Base-by-base conservation (phyloP, 148 eudicot genomes). In the Suaeda aralocaspica region DNA sequence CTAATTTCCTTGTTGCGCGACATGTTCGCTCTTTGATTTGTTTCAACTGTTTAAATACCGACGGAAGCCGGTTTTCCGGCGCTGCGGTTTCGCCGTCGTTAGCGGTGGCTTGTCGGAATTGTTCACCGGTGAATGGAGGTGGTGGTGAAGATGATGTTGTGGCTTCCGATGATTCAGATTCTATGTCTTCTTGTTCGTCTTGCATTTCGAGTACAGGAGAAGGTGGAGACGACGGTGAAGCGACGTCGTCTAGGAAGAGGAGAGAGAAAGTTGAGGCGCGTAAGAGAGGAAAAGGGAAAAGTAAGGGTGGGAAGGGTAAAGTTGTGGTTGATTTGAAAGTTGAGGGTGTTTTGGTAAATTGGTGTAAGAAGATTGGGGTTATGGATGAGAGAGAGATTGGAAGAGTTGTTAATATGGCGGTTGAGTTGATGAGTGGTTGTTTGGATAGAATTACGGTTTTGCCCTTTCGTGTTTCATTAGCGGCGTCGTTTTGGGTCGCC, bases 1-100 rank as follows among this genome's bases (percentile, higher is more conserved):
- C 87, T 4, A 86, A 88, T 60, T 88, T 88, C 80, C 88, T 88
- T 42, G 94, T 81, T n/a, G 88, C 94, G 31, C 90, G 94, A 16
- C 94, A 88, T 59, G 50, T 81, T 15, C 83, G 90, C 41, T 71
- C 64, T 1, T 4, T 50, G 6, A 19, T 86, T 16, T 84, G 88
- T 75, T 70, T 78, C 42, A 15, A n/a, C 6, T 85, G 89, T 51
- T 31, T n/a, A 0, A 56, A 31, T 1, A 31, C 77, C 64, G 74
- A 66, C 67, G 80, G 72, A 1, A 46, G 55, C 3, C 42, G 36
- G 10, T 14, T 80, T 49, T 78, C 86, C 76, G 85, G 84, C 52
- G 62, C 59, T 57, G 62, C 21, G 8, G 51, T 39, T 36, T 68
- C 36, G 6, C 48, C 36, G 0, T 2, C 64, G 33, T 19, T 46